Evolutionary conservation across 495 filamentous ascomycete species (phyloP), one percentile per base, ranked within the genome.

Genomic region (Hyaloscypha bicolor): DNA sequence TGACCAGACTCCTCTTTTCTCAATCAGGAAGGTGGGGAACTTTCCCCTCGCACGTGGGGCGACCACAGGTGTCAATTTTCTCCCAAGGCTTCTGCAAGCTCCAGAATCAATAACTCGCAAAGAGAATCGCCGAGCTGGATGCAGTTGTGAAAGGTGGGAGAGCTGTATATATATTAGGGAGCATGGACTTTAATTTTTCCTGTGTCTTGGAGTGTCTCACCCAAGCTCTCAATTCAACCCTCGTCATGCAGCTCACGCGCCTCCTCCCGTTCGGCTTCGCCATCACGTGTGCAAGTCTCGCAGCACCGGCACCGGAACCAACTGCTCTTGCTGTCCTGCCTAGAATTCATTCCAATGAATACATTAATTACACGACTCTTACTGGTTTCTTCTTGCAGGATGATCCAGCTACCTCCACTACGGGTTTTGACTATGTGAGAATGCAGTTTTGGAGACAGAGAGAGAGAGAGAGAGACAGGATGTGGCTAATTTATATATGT

Each of bases 331-430:
- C 65, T 25, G 19, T 67, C 14, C 21, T 57, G 11, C 57, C 65
- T 9, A 61, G 65, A 48, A 11, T 37, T 19, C 3, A 29, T 42
- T 30, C 12, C 1, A n/a, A 55, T 19, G 57, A 62, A 21, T 71
- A 65, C 16, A 80, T 88, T 63, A 82, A 87, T 53, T 92, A 92
- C 72, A 85, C 85, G 2, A 86, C 85, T 16, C 82, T 92, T 4
- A 78, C 85, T 3, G 90, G 88, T 0, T 90, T 88, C 74, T 93
- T 93, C 72, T 75, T 86, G 16, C 91, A 93, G 73, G 90, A 92
- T 75, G 80, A 90, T 48, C 74, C 78, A 0, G 73, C 79, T n/a
- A 93, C 90, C 3, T 80, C 88, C 72, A 69, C 86, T 1, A 76
- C 77, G 12, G 85, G 81, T 6, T 93, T 92, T 75, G 86, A 90